These are phyloP conservation scores for Helianthus tuberosus DNA, from an alignment of 129 eudicot genomes.

Conservation along the genomic window DNA sequence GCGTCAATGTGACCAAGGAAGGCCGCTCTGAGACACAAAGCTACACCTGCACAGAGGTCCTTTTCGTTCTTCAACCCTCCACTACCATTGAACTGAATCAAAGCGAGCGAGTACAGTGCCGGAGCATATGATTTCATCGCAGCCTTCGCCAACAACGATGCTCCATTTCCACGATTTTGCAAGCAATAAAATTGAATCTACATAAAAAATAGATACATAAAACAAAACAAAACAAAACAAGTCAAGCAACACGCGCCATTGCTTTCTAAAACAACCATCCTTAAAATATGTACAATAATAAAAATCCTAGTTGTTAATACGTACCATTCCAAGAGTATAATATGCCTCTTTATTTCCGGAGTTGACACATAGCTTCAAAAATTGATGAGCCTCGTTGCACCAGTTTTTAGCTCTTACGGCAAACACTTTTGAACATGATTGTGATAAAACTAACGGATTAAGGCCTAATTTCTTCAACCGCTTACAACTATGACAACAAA, in stretches of 20 bases:
- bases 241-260: constrained; percentile 4
- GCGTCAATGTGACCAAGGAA: constrained; percentile 56
- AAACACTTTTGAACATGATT: constrained; percentile 33
- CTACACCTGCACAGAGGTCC: constrained; percentile 49
- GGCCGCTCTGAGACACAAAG: constrained; percentile 59
- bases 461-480: constrained; percentile 39
- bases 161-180: constrained; percentile 43
- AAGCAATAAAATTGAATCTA: constrained; percentile 70
- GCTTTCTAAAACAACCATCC: background rate
- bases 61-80: constrained; percentile 42
- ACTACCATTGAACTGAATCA: constrained; percentile 65
- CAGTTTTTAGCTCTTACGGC: constrained; percentile 47
- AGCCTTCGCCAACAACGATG: constrained; percentile 57
- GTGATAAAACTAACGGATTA: constrained; percentile 36
- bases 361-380: constrained; percentile 32
- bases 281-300: background rate
- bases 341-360: constrained; percentile 49
- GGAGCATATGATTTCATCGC: constrained; percentile 57
- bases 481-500: constrained; percentile 34
- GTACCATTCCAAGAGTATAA: constrained; percentile 58
- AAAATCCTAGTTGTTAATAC: background rate
- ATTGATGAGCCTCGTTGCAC: constrained; percentile 47
- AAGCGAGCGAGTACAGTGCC: constrained; percentile 53
- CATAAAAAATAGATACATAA: background rate
- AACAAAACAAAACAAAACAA: no score